Conservation (phyloP, 768 basidiomycete genomes). For the Leucocoprinus birnbaumii region DNA sequence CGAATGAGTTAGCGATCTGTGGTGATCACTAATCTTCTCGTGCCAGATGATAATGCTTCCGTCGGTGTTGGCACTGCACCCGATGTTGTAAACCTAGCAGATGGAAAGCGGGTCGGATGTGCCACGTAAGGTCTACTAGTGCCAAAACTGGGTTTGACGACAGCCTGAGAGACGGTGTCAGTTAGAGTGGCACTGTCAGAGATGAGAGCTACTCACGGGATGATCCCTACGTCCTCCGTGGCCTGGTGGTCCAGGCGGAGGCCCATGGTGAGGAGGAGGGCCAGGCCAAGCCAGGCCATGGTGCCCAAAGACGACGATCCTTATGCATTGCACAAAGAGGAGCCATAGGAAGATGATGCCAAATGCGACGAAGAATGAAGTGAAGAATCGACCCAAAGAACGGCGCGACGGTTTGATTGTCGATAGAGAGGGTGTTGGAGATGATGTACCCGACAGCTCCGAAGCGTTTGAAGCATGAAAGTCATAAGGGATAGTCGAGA, state of each 20-base stretch:
- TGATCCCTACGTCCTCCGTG: neutral
- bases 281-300: neutral
- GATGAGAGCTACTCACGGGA: neutral
- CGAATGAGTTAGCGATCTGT: neutral
- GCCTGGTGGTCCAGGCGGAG: neutral
- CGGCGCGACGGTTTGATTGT: neutral
- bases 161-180: neutral
- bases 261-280: neutral
- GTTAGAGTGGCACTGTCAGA: neutral
- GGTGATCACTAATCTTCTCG: neutral
- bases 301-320: neutral
- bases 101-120: neutral
- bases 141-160: conserved; percentile 3
- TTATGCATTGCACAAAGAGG: neutral
- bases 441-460: neutral
- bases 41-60: neutral
- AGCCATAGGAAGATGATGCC: conserved; percentile 5
- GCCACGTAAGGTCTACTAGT: neutral
- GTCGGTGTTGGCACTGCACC: neutral
- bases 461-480: too few relatives aligned
- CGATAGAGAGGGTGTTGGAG: neutral
- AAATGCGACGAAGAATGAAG: neutral
- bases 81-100: too few relatives aligned
- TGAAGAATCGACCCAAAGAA: neutral
- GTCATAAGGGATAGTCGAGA: too few relatives aligned